A percentile compares a stretch with the other conserved stretches of the same genome.
Conservation (phyloP, 2,329 filamentous ascomycete species). For the Golovinomyces cichoracearum region DNA sequence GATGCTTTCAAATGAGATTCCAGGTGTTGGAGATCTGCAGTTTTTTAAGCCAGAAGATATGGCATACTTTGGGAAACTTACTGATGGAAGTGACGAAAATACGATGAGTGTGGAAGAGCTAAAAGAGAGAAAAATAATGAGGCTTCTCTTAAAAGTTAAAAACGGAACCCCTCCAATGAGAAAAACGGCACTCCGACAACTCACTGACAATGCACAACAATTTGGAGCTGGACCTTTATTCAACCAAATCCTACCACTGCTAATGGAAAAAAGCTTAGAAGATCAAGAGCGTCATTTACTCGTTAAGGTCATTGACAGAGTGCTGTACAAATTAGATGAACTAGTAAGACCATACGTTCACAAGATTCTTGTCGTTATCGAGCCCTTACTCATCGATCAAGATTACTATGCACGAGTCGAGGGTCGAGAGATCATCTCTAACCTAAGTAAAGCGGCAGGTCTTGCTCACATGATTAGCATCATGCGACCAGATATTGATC, state of each 20-base stretch:
- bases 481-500: conserved; percentile 96
- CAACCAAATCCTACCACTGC: conserved; percentile 82
- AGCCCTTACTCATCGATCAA: conserved; percentile 95
- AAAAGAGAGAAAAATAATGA: conserved; percentile 97
- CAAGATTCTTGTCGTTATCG: conserved; percentile 95
- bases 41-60: conserved; percentile 99
- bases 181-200: conserved; percentile 87
- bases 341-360: conserved; percentile 88
- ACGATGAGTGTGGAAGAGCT: conserved; percentile 77
- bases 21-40: conserved; percentile 80
- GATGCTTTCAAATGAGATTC: conserved; percentile 81
- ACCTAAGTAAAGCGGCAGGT: conserved; percentile 85
- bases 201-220: conserved; percentile 89
- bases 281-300: conserved; percentile 94
- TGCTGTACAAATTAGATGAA: conserved; percentile 94
- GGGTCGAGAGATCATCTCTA: conserved; percentile 95
- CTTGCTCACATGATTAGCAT: conserved; percentile 98
- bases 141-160: conserved; percentile 88
- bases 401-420: conserved; percentile 98
- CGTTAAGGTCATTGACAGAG: conserved; percentile 96
- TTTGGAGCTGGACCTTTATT: conserved; percentile 88
- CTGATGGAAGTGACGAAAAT: conserved; percentile 81
- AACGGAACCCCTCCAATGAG: conserved; percentile 96
- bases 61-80: conserved; percentile 94
- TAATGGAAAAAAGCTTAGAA: conserved; percentile 96